These are phyloP conservation scores for Globisporangium iwayamae DNA, from an alignment of 352 stramenopile species.

Conservation along the genomic window DNA sequence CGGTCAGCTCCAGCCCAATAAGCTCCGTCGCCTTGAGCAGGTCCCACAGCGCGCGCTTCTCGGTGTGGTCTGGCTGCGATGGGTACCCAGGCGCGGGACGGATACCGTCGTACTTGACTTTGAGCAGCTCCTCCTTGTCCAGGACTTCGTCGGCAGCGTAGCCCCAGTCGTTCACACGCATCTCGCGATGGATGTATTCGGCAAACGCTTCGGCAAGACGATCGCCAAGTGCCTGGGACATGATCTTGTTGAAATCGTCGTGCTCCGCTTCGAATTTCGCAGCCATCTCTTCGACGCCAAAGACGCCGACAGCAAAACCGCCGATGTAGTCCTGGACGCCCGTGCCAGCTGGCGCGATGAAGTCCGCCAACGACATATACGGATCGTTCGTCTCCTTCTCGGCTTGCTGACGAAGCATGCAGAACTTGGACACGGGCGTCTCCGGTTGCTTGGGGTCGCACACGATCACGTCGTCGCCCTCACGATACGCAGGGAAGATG, in stretches of 20 bases:
- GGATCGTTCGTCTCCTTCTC: constrained; percentile 95
- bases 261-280: constrained; percentile 91
- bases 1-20: constrained; percentile 90
- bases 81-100: constrained; percentile 96
- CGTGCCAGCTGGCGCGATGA: constrained; percentile 76
- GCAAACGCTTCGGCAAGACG: constrained; percentile 90
- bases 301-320: constrained; percentile 95
- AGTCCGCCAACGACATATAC: constrained; percentile 95
- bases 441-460: constrained; percentile 84
- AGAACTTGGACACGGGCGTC: constrained; percentile 89
- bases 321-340: constrained; percentile 50
- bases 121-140: constrained; percentile 92
- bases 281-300: constrained; percentile 93
- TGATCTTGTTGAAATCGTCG: constrained; percentile 99
- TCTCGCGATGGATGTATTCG: constrained; percentile 96
- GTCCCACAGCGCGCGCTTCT: constrained; percentile 96
- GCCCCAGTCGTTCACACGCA: constrained; percentile 94
- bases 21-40: constrained; percentile 92
- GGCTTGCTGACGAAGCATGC: constrained; percentile 96
- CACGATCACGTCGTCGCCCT: constrained; percentile 94
- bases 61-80: constrained; percentile 97
- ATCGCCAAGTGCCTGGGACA: constrained; percentile 88
- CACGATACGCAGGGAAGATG: constrained; percentile 92
- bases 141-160: constrained; percentile 93
- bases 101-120: constrained; percentile 98